These are phyloP conservation scores for Tuber calosporum DNA, from an alignment of 495 filamentous ascomycete genomes.

Conservation along the genomic window DNA sequence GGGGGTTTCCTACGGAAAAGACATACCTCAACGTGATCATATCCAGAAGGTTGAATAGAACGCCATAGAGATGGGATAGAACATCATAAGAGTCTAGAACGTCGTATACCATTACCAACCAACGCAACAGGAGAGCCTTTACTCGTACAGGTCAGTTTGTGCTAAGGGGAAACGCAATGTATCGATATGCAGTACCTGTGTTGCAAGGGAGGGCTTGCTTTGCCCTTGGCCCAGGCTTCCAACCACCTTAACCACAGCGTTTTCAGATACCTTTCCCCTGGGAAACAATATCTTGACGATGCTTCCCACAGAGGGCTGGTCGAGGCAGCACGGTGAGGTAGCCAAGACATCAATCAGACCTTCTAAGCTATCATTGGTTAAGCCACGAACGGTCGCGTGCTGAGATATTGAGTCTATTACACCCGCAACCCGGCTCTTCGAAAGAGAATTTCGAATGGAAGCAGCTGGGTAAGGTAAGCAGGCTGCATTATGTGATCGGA, in stretches of 20 bases:
- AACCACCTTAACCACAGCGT: conserved; percentile 59
- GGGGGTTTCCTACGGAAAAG: neutral
- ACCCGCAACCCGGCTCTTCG: conserved; percentile 27
- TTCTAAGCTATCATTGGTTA: conserved; percentile 54
- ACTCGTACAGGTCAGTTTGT: conserved; percentile 18
- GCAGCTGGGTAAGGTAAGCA: conserved; percentile 32
- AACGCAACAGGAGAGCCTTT: conserved; percentile 60
- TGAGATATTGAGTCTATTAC: conserved; percentile 38
- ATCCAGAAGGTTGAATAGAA: conserved; percentile 77
- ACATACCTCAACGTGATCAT: conserved; percentile 64
- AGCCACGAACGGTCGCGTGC: conserved; percentile 47
- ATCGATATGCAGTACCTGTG: conserved; percentile 46
- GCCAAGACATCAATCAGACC: conserved; percentile 62
- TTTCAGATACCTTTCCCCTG: conserved; percentile 53
- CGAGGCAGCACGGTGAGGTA: conserved; percentile 55
- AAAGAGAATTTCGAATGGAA: conserved; percentile 29
- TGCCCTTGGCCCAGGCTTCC: conserved; percentile 71
- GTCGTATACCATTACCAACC: conserved; percentile 74
- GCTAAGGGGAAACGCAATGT: neutral
- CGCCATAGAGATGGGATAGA: conserved; percentile 64
- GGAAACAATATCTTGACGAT: conserved; percentile 74
- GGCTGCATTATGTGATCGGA: conserved; percentile 10
- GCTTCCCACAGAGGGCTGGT: conserved; percentile 61
- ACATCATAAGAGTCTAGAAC: conserved; percentile 58
- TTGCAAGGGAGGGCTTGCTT: conserved; percentile 64